Evolutionary conservation across 2,329 filamentous ascomycete species (phyloP).

Genomic region (Sclerotinia nivalis): DNA sequence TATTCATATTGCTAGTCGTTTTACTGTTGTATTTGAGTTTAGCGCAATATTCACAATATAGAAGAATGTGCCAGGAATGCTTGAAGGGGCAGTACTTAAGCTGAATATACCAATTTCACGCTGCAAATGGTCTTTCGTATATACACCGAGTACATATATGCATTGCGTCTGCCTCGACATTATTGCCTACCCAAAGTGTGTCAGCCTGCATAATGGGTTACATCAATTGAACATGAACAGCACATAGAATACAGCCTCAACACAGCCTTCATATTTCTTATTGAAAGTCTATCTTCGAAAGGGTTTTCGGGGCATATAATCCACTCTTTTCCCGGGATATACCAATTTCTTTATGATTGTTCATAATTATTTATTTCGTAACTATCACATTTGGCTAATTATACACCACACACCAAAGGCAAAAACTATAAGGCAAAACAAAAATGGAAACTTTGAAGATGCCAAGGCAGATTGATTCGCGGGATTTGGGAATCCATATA

Average conservation of each 20-base stretch:
- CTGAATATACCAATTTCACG: not conserved
- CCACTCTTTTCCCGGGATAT: not conserved
- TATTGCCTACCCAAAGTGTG: slow-evolving; percentile 12
- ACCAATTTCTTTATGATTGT: not conserved
- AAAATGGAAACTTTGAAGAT: slow-evolving; percentile 8
- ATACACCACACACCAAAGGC: not conserved
- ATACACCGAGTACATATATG: not conserved
- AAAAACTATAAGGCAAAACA: not conserved
- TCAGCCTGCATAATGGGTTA: not conserved
- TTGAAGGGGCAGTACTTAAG: not conserved
- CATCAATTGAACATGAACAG: not conserved
- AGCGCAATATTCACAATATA: no score
- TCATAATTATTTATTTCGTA: not conserved
- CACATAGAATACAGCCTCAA: slow-evolving; percentile 10
- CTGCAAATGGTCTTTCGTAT: slow-evolving; percentile 4
- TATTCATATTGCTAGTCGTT: not conserved
- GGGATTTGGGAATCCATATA: not conserved
- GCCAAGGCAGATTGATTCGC: slow-evolving; percentile 8
- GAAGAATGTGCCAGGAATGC: not conserved
- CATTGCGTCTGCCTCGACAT: not conserved
- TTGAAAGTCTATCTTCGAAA: no score
- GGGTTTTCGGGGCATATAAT: not conserved
- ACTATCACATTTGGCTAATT: not conserved
- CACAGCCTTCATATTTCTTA: slow-evolving; percentile 1
- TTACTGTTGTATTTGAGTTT: not conserved